These are phyloP conservation scores for Boletellus deceptivus DNA, from an alignment of 1,284 basidiomycete species.

Conservation along the genomic window DNA sequence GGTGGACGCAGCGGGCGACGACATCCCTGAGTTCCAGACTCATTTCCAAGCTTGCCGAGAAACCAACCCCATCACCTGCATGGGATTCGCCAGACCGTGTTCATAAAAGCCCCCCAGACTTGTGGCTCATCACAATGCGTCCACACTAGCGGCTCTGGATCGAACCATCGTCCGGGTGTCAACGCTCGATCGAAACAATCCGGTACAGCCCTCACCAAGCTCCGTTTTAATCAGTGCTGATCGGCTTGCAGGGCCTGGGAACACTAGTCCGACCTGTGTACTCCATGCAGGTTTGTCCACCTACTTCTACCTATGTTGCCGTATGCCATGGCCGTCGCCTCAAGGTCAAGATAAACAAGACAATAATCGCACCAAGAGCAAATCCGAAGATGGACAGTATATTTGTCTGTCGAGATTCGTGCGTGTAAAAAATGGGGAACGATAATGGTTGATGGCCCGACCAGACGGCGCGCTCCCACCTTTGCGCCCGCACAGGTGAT, in stretches of 20 bases:
- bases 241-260: neutral
- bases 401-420: conserved; percentile 6
- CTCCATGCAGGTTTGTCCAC: neutral
- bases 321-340: neutral
- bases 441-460: neutral
- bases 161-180: neutral
- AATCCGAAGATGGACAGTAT: conserved; percentile 9
- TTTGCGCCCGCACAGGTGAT: too few species aligned
- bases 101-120: too few species aligned
- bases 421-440: too few species aligned
- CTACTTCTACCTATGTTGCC: neutral
- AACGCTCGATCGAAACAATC: neutral
- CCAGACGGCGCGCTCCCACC: neutral
- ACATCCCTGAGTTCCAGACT: too few species aligned
- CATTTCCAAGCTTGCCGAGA: too few species aligned
- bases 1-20: neutral
- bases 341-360: neutral
- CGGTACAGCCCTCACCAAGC: neutral
- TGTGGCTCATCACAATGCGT: too few species aligned
- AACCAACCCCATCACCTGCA: too few species aligned
- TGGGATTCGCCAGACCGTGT: too few species aligned
- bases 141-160: too few species aligned
- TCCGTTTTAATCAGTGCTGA: neutral
- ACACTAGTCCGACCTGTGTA: neutral
- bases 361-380: neutral